Percentiles rank a stretch among this genome's conserved stretches.
Conservation (phyloP, 106 monocot species). For the Vanilla planifolia region DNA sequence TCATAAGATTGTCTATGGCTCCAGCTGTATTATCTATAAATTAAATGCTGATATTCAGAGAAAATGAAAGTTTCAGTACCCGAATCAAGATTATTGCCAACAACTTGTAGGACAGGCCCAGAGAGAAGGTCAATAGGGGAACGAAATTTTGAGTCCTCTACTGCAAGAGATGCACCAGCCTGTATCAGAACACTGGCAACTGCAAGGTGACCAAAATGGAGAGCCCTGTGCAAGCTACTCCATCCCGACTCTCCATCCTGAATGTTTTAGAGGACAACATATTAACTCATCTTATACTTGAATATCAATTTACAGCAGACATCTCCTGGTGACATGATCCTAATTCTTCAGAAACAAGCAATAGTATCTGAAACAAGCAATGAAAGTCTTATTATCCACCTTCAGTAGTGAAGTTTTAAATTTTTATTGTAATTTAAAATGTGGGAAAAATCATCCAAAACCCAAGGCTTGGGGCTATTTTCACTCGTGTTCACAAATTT, state of each 20-base stretch:
- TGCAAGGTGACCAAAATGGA: slow-evolving; percentile 98
- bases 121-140: slow-evolving; percentile 94
- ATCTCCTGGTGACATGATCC: background rate
- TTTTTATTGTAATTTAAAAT: background rate
- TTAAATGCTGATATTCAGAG: background rate
- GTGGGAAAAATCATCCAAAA: background rate
- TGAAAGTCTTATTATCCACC: background rate
- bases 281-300: background rate
- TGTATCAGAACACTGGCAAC: slow-evolving; percentile 84
- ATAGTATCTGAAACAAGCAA: background rate
- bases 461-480: too few species aligned
- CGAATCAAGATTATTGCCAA: slow-evolving; percentile 51
- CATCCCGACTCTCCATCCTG: slow-evolving; percentile 99
- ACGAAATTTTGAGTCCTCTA: slow-evolving; percentile 75
- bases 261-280: background rate
- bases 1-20: too few species aligned
- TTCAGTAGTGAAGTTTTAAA: background rate
- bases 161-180: slow-evolving; percentile 66
- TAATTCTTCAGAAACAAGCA: background rate
- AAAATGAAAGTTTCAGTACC: slow-evolving; percentile 26
- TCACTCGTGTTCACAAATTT: too few species aligned
- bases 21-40: too few species aligned
- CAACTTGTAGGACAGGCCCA: slow-evolving; percentile 67
- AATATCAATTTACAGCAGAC: background rate
- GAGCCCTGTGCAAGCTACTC: slow-evolving; percentile 95